A percentile compares a stretch with the other conserved stretches of the same genome.
Conservation (phyloP, 352 stramenopile genomes). For the Phytophthora fragariaefolia region DNA sequence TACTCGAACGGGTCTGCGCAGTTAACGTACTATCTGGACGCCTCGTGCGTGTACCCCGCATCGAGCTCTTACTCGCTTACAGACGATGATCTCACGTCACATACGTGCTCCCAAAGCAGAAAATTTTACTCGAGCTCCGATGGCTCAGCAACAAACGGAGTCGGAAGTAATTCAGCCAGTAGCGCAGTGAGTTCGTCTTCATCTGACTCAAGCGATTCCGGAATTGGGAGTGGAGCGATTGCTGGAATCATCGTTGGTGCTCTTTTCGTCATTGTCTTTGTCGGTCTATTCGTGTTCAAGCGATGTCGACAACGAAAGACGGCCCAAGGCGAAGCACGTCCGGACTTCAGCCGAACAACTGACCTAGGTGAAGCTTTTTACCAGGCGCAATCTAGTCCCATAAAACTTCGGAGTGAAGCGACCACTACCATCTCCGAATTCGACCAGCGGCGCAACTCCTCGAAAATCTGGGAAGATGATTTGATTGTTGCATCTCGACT, state of each 20-base stretch:
- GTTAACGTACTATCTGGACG: slow-evolving; percentile 36
- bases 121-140: slow-evolving; percentile 38
- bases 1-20: slow-evolving; percentile 34
- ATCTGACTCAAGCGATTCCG: slow-evolving; percentile 17
- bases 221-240: slow-evolving; percentile 19
- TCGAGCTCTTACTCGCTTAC: slow-evolving; percentile 15
- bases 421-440: slow-evolving; percentile 21
- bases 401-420: slow-evolving; percentile 20
- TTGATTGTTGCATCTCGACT: slow-evolving; percentile 36
- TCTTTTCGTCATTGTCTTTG: slow-evolving; percentile 22
- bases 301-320: slow-evolving; percentile 1
- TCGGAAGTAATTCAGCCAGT: slow-evolving; percentile 12
- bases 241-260: slow-evolving; percentile 34
- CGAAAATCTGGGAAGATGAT: slow-evolving; percentile 47
- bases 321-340: neutral
- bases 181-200: slow-evolving; percentile 14
- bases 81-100: slow-evolving; percentile 17
- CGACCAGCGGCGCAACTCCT: slow-evolving; percentile 5
- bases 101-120: slow-evolving; percentile 14
- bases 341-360: slow-evolving; percentile 3
- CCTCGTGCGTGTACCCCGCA: slow-evolving; percentile 10
- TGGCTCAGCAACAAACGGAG: slow-evolving; percentile 14
- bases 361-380: slow-evolving; percentile 26
- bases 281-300: slow-evolving; percentile 21
- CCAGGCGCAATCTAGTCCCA: slow-evolving; percentile 24